Evolutionary conservation across 176 grass and related monocot species (phyloP).

Genomic region (bread wheat (Triticum aestivum)): DNA sequence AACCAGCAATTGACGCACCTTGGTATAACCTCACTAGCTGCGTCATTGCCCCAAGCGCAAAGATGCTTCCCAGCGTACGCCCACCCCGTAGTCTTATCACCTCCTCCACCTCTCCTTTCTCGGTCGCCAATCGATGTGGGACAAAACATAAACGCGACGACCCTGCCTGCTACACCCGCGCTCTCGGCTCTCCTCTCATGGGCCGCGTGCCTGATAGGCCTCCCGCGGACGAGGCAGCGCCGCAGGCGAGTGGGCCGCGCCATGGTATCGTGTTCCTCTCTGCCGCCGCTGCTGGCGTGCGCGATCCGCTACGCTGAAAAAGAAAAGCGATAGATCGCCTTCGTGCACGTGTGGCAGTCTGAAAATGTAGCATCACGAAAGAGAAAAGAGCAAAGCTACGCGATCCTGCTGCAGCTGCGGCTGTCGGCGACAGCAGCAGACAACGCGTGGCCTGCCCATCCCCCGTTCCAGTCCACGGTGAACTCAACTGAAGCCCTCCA

Average conservation of each 20-base stretch:
- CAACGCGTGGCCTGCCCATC: neutral
- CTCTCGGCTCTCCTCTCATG: neutral
- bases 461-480: neutral
- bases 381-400: neutral
- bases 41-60: constrained; percentile 98
- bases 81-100: neutral
- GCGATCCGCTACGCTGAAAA: neutral
- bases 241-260: neutral
- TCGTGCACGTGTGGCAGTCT: neutral
- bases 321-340: neutral
- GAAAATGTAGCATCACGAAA: neutral
- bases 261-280: neutral
- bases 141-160: neutral
- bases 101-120: neutral
- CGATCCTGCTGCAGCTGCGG: neutral
- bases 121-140: neutral
- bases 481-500: neutral
- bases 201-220: neutral
- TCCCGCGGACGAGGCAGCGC: neutral
- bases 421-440: constrained; percentile 24
- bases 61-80: constrained; percentile 20
- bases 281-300: neutral
- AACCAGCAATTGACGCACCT: constrained; percentile 90
- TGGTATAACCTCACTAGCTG: constrained; percentile 65
- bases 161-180: too few species aligned